Percentiles rank a stretch among this genome's conserved stretches.
These are phyloP conservation scores for Hypsizygus marmoreus DNA, from an alignment of 768 basidiomycete genomes.

Conservation along the genomic window DNA sequence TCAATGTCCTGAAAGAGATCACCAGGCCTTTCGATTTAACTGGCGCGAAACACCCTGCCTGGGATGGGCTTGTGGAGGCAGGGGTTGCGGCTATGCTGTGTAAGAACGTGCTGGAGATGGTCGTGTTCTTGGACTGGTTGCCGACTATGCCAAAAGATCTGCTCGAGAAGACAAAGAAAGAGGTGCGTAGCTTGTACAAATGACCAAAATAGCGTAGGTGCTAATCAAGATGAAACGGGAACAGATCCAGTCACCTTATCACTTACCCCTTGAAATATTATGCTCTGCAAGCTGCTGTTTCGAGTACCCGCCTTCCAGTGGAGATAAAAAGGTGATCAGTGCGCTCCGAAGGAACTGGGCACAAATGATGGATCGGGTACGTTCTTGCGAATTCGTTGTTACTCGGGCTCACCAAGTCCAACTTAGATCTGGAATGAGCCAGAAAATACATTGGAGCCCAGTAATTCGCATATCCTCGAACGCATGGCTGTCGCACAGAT, in stretches of 20 bases:
- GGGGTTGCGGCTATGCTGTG: constrained; percentile 8
- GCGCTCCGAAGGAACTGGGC: constrained; percentile 10
- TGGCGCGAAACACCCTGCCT: background rate
- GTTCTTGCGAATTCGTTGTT: background rate
- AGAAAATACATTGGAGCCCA: constrained; percentile 7
- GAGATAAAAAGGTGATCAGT: constrained; percentile 3
- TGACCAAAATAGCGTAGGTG: background rate
- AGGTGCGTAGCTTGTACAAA: background rate
- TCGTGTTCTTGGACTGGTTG: background rate
- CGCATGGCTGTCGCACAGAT: constrained; percentile 10
- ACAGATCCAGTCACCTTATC: constrained; percentile 12
- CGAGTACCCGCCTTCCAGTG: background rate
- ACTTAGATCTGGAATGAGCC: constrained; percentile 9
- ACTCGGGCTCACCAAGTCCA: background rate
- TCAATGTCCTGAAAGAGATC: constrained; percentile 3
- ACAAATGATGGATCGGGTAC: constrained; percentile 13
- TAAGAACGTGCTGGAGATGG: constrained; percentile 9
- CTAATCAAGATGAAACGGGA: background rate
- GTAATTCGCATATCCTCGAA: constrained; percentile 7
- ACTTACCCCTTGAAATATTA: constrained; percentile 5
- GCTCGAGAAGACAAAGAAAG: constrained; percentile 8
- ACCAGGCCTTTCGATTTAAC: background rate
- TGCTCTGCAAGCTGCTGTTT: constrained; percentile 4
- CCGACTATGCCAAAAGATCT: constrained; percentile 8
- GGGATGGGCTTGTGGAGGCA: constrained; percentile 6